Evolutionary conservation across 1,139 yeast genomes (phyloP).

Genomic region (Yamadazyma spencermartinsiae): DNA sequence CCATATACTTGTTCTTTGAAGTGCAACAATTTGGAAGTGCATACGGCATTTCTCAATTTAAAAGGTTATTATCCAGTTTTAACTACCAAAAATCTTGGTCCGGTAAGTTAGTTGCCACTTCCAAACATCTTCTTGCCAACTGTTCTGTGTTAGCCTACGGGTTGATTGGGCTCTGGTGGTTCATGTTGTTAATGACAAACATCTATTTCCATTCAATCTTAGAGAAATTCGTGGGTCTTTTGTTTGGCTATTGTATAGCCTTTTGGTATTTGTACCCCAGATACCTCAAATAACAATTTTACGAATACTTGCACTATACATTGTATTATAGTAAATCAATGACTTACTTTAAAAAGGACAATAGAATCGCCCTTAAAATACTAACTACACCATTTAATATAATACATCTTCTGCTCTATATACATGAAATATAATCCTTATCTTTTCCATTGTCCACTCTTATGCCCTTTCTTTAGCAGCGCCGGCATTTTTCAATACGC

Average conservation of each 20-base stretch:
- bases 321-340: too few species aligned
- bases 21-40: constrained; percentile 19
- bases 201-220: constrained; percentile 78
- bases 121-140: constrained; percentile 20
- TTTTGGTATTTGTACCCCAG: background rate
- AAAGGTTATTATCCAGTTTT: constrained; percentile 1
- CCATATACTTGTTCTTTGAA: constrained; percentile 71
- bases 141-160: constrained; percentile 47
- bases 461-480: too few species aligned
- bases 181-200: constrained; percentile 85
- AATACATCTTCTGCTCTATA: too few species aligned
- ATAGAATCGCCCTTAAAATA: too few species aligned
- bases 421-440: too few species aligned
- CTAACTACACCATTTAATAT: too few species aligned
- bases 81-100: background rate
- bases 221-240: constrained; percentile 70
- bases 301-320: too few species aligned
- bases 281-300: too few species aligned
- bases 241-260: constrained; percentile 57
- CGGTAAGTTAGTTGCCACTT: background rate
- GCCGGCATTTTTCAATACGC: too few species aligned
- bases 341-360: too few species aligned
- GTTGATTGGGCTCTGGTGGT: constrained; percentile 69
- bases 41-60: background rate
- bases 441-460: too few species aligned